A percentile compares a stretch with the other conserved stretches of the same genome.
Conservation (phyloP, 768 basidiomycete genomes). For the Trametes cubensis region DNA sequence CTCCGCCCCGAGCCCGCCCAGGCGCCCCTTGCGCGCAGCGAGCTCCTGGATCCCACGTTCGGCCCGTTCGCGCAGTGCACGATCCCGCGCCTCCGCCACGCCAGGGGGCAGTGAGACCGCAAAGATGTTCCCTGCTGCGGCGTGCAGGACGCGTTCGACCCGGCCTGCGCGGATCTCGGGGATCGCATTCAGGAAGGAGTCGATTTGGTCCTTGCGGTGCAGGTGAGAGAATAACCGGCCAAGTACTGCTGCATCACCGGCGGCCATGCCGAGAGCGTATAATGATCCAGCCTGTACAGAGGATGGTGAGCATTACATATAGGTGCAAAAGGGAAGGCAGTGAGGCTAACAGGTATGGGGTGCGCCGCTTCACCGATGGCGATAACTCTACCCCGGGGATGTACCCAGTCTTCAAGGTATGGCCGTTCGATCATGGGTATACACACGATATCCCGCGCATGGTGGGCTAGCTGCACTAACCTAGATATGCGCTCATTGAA, state of each 20-base stretch:
- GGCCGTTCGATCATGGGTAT: slow-evolving; percentile 23
- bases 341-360: slow-evolving; percentile 31
- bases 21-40: neutral
- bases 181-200: slow-evolving; percentile 31
- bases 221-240: slow-evolving; percentile 38
- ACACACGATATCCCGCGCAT: slow-evolving; percentile 5
- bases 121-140: slow-evolving; percentile 25
- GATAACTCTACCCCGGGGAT: slow-evolving; percentile 29
- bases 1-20: neutral
- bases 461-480: slow-evolving; percentile 23
- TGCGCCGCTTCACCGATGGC: slow-evolving; percentile 39
- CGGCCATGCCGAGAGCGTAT: slow-evolving; percentile 28
- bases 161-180: slow-evolving; percentile 31
- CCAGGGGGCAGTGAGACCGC: slow-evolving; percentile 30
- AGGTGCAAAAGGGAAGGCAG: neutral
- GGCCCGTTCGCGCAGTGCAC: slow-evolving; percentile 20
- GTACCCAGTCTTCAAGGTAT: slow-evolving; percentile 36
- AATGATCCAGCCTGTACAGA: slow-evolving; percentile 16
- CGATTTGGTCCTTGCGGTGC: slow-evolving; percentile 31
- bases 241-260: slow-evolving; percentile 38
- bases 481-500: slow-evolving; percentile 3
- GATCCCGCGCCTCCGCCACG: slow-evolving; percentile 16
- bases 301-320: neutral
- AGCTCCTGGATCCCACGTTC: slow-evolving; percentile 13
- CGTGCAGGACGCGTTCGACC: slow-evolving; percentile 25